Evolutionary conservation across 2,329 filamentous ascomycete genomes (phyloP).

Genomic region (Orbilia brochopaga): DNA sequence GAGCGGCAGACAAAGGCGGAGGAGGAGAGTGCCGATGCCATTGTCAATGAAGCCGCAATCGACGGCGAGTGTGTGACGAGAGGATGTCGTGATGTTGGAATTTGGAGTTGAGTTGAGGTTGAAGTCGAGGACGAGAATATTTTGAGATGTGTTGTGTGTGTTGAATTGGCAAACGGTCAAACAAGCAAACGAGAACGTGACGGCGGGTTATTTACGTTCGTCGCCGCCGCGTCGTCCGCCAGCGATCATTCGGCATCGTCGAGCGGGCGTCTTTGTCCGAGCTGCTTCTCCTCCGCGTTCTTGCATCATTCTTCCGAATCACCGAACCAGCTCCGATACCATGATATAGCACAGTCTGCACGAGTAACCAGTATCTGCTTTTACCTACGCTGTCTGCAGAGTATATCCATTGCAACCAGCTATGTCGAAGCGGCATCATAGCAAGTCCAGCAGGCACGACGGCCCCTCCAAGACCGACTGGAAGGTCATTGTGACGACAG

Average conservation of each 20-base stretch:
- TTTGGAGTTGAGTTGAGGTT: neutral
- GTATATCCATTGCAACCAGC: conserved; percentile 1
- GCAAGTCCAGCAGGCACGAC: conserved; percentile 33
- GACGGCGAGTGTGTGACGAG: neutral
- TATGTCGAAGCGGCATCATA: conserved; percentile 39
- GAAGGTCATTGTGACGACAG: conserved; percentile 55
- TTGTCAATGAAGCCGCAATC: neutral
- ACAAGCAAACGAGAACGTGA: conserved; percentile 39
- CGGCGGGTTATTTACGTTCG: conserved; percentile 32
- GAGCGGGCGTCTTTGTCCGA: no score
- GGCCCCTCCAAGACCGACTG: conserved; percentile 37
- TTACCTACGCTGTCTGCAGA: neutral
- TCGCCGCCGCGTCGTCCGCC: conserved; percentile 1
- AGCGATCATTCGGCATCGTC: neutral
- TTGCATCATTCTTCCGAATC: neutral
- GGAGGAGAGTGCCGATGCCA: conserved; percentile 34
- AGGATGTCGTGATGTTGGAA: neutral
- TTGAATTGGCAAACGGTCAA: conserved; percentile 27
- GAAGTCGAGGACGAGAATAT: conserved; percentile 12
- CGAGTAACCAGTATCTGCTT: neutral
- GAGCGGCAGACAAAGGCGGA: conserved; percentile 48
- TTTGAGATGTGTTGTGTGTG: conserved; percentile 31
- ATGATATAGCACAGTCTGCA: no score
- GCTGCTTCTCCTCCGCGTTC: no score
- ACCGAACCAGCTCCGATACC: conserved; percentile 1